Conservation (phyloP, 345 rosid species). For the Rhizophora apiculata region DNA sequence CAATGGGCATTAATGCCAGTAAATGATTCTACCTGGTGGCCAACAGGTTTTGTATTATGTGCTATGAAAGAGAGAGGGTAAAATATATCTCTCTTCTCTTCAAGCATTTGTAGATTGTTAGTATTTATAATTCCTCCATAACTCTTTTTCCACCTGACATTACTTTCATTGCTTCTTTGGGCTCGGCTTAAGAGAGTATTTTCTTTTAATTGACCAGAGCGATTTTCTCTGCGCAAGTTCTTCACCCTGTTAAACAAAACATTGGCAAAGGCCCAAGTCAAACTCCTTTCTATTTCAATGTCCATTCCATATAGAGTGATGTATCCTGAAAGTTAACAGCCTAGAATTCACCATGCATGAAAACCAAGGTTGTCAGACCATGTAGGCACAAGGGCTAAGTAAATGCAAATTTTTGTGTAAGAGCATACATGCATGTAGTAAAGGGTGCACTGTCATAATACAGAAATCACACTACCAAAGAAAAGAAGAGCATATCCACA, state of each 20-base stretch:
- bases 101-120: conserved; percentile 69
- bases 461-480: too few species aligned
- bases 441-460: too few species aligned
- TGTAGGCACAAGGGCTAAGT: neutral
- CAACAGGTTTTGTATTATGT: conserved; percentile 96
- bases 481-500: too few species aligned
- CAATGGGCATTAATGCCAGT: too few species aligned
- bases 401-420: neutral
- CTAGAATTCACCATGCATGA: neutral
- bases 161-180: conserved; percentile 45
- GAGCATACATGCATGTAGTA: neutral
- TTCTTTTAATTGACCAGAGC: conserved; percentile 41
- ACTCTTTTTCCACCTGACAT: conserved; percentile 47
- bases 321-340: neutral
- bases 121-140: conserved; percentile 60
- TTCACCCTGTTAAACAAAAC: conserved; percentile 37
- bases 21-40: conserved; percentile 70
- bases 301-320: neutral
- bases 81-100: conserved; percentile 85
- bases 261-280: conserved; percentile 27
- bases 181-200: conserved; percentile 41
- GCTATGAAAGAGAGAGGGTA: conserved; percentile 80
- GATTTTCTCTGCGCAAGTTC: conserved; percentile 31
- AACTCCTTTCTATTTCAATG: conserved; percentile 1
- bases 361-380: neutral